phyloP scores from a whole-genome alignment of 208 protist species.

The Trypanosoma grayi region DNA sequence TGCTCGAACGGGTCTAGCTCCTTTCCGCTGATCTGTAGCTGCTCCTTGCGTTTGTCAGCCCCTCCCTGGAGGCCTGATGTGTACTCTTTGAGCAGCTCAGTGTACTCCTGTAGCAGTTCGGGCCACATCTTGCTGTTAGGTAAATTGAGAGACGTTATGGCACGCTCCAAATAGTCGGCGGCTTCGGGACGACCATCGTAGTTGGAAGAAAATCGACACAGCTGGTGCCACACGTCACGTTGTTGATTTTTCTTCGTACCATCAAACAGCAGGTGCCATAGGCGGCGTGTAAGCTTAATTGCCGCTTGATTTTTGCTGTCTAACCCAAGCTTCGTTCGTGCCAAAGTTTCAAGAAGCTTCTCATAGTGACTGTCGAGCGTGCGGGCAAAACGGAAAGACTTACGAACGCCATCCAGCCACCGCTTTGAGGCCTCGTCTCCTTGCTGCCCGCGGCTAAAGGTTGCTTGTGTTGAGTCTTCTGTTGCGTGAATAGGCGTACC shows the following conservation, averaged over 20 bases:
- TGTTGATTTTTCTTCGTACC: slow-evolving; percentile 46
- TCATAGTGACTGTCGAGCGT: slow-evolving; percentile 52
- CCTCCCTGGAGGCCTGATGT: slow-evolving; percentile 34
- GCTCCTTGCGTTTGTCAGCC: slow-evolving; percentile 37
- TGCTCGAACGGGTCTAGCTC: slow-evolving; percentile 55
- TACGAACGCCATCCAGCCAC: slow-evolving; percentile 53
- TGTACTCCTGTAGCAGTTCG: slow-evolving; percentile 38
- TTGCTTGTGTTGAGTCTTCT: background rate
- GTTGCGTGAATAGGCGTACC: background rate
- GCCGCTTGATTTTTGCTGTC: slow-evolving; percentile 31
- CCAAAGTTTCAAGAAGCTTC: slow-evolving; percentile 44
- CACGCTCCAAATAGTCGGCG: slow-evolving; percentile 10
- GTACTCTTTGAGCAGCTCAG: slow-evolving; percentile 30
- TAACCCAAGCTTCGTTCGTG: slow-evolving; percentile 66
- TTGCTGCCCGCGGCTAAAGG: background rate
- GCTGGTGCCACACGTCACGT: slow-evolving; percentile 52
- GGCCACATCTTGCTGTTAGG: slow-evolving; percentile 21
- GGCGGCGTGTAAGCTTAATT: slow-evolving; percentile 34
- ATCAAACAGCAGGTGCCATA: slow-evolving; percentile 52
- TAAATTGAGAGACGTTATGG: slow-evolving; percentile 29
- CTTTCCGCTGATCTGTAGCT: slow-evolving; percentile 57
- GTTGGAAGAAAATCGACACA: slow-evolving; percentile 71
- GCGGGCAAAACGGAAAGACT: slow-evolving; percentile 54
- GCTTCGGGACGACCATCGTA: slow-evolving; percentile 31
- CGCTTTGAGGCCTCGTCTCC: slow-evolving; percentile 2